Conservation (phyloP, 805 yeast genomes). For the Candida ulmi region DNA sequence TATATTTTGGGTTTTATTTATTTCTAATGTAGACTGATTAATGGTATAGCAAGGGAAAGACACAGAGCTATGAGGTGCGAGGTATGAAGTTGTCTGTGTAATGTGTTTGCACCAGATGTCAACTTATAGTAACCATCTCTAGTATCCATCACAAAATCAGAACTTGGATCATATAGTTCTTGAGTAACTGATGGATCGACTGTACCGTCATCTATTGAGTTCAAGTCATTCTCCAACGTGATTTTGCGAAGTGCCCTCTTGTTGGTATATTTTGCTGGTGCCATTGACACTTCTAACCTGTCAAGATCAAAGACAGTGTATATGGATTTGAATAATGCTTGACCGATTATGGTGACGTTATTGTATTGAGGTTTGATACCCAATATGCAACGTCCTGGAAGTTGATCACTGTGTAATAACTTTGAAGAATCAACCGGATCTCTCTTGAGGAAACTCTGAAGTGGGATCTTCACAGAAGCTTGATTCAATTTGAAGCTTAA, state of each 20-base stretch:
- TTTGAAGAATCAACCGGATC: not conserved
- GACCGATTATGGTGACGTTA: slow-evolving; percentile 14
- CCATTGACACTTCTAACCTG: slow-evolving; percentile 17
- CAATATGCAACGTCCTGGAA: slow-evolving; percentile 9
- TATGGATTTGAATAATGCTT: slow-evolving; percentile 13
- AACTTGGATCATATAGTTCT: slow-evolving; percentile 7
- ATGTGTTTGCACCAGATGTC: too few relatives aligned
- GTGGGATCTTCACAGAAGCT: not conserved
- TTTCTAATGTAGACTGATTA: too few relatives aligned
- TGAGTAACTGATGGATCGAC: slow-evolving; percentile 3
- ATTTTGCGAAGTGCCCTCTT: slow-evolving; percentile 6
- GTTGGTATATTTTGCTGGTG: slow-evolving; percentile 14
- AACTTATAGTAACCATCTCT: slow-evolving; percentile 10
- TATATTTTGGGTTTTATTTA: too few relatives aligned
- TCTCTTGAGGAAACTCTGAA: not conserved
- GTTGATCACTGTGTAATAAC: not conserved
- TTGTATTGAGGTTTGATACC: slow-evolving; percentile 8
- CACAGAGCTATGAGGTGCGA: too few relatives aligned
- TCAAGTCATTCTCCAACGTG: slow-evolving; percentile 1
- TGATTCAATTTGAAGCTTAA: not conserved
- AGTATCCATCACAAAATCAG: slow-evolving; percentile 14
- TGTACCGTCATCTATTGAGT: slow-evolving; percentile 5
- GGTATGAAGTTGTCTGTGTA: too few relatives aligned
- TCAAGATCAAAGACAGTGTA: slow-evolving; percentile 22
- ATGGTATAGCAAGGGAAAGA: too few relatives aligned